Evolutionary conservation across 2,329 filamentous ascomycete species (phyloP), one percentile per base, ranked within the genome.

Genomic region (Microcyclospora tardicrescens): DNA sequence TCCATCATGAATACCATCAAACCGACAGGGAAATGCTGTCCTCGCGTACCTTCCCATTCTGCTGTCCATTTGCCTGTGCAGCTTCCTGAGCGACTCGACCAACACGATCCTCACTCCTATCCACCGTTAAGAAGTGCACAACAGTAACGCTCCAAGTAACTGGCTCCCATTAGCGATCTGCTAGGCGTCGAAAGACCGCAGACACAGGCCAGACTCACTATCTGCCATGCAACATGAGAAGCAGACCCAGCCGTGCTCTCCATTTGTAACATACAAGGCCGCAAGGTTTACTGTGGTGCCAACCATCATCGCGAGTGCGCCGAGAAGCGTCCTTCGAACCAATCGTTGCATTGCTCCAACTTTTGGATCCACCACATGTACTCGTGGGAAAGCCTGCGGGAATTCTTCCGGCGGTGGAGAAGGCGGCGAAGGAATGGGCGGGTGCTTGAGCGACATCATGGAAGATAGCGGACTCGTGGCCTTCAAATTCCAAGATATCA

Each of bases 221-320:
- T 66, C 63, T 10, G 61, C 43, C 2, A 54, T 60, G 46, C 64
- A 67, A 2, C 61, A 46, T 0, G 53, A 57, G 36, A 63, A 54
- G 40, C 63, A 66, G 4, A 65, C 41, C 61, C 62, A 66, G 0
- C 56, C 60, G 13, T 58, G 46, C 40, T 66, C 61, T 1, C 59
- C 61, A 5, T 49, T 33, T 12, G 57, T 44, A 14, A 43, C 39
- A 15, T 48, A 58, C 11, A 65, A 38, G 10, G 60, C 40, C 0
- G 44, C 48, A 1, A 65, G 36, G 36, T 66, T 67, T 11, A 49
- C 54, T 2, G 61, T 49, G 2, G 61, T 65, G 5, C 62, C 59
- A 1, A 63, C 14, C 36, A 65, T 46, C 11, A 65, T 58, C 9
- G 62, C 38, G 1, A 60, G n/a, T 0, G 54, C 56, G 10, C 61